These are phyloP conservation scores for Lecanicillium sp. DNA, from an alignment of 2,329 filamentous ascomycete species.

Conservation along the genomic window DNA sequence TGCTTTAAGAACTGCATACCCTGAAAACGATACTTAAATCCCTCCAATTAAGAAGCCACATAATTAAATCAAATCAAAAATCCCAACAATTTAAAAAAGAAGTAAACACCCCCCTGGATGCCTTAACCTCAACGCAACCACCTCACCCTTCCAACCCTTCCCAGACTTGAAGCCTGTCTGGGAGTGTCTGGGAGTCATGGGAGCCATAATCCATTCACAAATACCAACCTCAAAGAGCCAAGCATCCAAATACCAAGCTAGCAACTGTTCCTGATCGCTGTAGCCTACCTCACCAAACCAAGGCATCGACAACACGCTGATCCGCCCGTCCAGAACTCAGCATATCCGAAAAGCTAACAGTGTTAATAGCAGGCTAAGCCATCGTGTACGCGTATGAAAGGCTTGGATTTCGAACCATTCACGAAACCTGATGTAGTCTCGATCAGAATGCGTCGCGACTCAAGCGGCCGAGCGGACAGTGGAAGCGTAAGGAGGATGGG, in stretches of 20 bases:
- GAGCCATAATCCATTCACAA: background rate
- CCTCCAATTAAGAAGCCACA: too few species aligned
- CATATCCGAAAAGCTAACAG: background rate
- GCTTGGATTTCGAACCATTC: background rate
- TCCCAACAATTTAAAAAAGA: background rate
- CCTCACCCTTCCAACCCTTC: background rate
- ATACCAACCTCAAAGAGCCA: background rate
- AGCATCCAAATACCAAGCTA: background rate
- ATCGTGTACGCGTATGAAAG: background rate
- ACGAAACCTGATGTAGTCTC: background rate
- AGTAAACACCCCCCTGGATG: background rate
- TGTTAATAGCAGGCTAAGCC: conserved; percentile 4
- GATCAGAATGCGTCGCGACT: background rate
- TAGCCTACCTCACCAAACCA: background rate
- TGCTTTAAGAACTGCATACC: background rate
- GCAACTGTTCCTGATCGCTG: background rate
- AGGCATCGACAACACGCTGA: background rate
- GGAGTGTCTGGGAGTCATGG: too few species aligned
- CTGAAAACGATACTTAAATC: background rate
- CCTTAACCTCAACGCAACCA: background rate
- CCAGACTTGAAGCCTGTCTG: background rate
- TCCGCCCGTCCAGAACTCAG: background rate
- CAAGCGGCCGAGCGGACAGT: background rate
- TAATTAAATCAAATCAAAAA: too few species aligned
- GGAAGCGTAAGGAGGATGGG: background rate